Evolutionary conservation across 441 rosid species (phyloP).

Genomic region (Corymbia citriodora): DNA sequence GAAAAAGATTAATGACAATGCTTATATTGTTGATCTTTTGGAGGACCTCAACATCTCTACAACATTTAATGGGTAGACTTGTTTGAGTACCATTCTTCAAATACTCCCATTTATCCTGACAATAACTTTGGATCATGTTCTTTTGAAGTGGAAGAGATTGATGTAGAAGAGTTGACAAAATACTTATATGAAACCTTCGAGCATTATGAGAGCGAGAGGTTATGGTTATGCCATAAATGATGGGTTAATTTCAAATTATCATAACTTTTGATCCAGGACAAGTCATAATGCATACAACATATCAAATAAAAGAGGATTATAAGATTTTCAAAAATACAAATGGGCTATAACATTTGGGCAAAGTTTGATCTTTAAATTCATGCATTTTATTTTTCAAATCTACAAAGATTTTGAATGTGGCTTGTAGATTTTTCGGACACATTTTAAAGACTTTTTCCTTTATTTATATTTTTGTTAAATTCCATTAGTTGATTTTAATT

Average conservation of each 20-base stretch:
- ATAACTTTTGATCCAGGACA: too few species aligned
- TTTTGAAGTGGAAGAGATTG: background rate
- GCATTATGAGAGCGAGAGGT: background rate
- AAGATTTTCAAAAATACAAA: background rate
- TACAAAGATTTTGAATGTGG: background rate
- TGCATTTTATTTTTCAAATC: too few species aligned
- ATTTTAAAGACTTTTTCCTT: background rate
- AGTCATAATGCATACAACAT: background rate
- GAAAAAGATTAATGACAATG: too few species aligned
- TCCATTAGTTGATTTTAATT: background rate
- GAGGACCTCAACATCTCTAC: background rate
- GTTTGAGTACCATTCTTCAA: background rate
- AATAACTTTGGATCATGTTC: background rate
- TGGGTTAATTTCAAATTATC: background rate
- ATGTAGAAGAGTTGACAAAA: background rate
- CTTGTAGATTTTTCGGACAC: too few species aligned
- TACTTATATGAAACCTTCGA: background rate
- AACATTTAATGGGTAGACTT: fast-evolving
- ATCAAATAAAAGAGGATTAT: background rate
- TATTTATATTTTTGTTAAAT: too few species aligned
- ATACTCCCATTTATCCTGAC: fast-evolving
- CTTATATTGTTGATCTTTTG: background rate
- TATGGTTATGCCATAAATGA: background rate
- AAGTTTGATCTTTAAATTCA: background rate
- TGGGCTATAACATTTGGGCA: background rate